Evolutionary conservation across 441 rosid genomes (phyloP), one percentile per base, ranked within the genome.

Genomic region (Croton setiger): DNA sequence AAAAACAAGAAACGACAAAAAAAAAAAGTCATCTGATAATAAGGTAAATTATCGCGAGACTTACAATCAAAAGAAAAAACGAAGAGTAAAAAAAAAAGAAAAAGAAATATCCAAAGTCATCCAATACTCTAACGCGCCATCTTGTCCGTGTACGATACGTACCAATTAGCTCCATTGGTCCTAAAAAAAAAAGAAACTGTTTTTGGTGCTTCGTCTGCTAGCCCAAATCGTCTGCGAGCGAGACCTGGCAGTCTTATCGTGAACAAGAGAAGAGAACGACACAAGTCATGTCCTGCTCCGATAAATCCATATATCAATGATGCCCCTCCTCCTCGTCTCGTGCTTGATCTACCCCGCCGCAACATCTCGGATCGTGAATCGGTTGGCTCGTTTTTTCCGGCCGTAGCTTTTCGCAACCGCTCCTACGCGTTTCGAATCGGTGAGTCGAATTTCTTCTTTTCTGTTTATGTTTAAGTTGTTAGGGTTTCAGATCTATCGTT

Each of bases 291-390:
- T 60, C 66, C 70, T 60, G 59, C 60, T 49, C 33, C 21, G 76
- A 75, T 82, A 80, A 75, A 72, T 68, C 80, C 75, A 74, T 78
- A 73, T 70, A 76, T 74, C 77, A 60, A 74, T 76, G 78, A 79
- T 78, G 83, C 48, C 49, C 72, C 59, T 58, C 74, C 60, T 61
- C 45, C 54, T 59, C 45, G 17, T 54, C 60, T 10, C 12, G 54
- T 20, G 66, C 54, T 47, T 69, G 75, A 75, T 57, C 70, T 67
- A 68, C 59, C 36, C 66, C 69, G 27, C 64, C 67, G 45, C 68
- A 47, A 15, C 74, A 23, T 55, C 76, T 62, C 76, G 48, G 78
- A 76, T 80, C 75, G 14, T 62, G 41, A 73, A 49, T 71, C 75
- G 68, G 31, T 74, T 70, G 67, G 71, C 75, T 73, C 58, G 78